Percentiles rank a stretch among this genome's conserved stretches.
phyloP scores from a whole-genome alignment of 192 early-diverging fungal species.

The Podila epicladia region DNA sequence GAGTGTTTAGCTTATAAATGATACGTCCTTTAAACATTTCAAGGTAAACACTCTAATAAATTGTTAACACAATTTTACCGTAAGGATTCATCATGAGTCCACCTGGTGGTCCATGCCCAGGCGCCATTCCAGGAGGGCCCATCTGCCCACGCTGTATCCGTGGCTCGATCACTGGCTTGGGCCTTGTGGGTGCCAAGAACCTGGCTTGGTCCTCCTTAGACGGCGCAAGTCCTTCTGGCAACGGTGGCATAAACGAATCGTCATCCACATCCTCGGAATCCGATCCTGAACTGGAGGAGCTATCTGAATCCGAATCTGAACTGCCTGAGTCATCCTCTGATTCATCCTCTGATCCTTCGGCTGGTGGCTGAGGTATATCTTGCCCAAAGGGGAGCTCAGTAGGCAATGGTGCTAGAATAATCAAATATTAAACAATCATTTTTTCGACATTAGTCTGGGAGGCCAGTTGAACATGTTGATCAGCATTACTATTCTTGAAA shows the following conservation, averaged over 20 bases:
- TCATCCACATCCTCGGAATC: constrained; percentile 29
- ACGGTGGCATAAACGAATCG: constrained; percentile 33
- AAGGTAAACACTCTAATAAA: not conserved
- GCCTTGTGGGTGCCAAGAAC: constrained; percentile 19
- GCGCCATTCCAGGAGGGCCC: constrained; percentile 16
- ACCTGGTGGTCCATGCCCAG: constrained; percentile 6
- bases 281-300: constrained; percentile 17
- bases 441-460: not conserved
- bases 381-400: constrained; percentile 6
- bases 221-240: constrained; percentile 35
- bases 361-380: constrained; percentile 8
- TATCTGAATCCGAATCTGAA: constrained; percentile 25
- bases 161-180: constrained; percentile 7
- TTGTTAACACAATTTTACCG: not conserved
- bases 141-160: constrained; percentile 25
- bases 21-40: not conserved
- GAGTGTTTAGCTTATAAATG: not conserved
- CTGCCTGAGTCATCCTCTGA: constrained; percentile 14
- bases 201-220: constrained; percentile 19
- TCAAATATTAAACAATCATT: not conserved
- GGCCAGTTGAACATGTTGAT: not conserved
- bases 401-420: constrained; percentile 24
- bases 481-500: not conserved
- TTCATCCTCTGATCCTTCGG: constrained; percentile 1
- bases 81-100: constrained; percentile 11